Evolutionary conservation across 352 stramenopile species (phyloP), one percentile per base, ranked within the genome.

Genomic region (Pythium scleroteichum): DNA sequence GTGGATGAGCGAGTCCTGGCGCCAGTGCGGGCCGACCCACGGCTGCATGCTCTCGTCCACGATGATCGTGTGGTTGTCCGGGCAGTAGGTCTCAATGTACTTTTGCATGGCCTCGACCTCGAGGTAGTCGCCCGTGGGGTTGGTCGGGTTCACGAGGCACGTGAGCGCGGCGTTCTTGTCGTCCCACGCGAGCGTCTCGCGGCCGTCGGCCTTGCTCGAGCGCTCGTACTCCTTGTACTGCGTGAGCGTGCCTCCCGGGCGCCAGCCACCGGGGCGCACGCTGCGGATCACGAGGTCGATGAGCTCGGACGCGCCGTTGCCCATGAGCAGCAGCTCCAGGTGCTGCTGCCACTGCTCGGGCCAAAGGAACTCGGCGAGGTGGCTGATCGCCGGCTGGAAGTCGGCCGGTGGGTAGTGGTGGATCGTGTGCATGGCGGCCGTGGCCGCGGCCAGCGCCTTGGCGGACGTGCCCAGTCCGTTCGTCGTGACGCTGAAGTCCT

Each of bases 31-130:
- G 3, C 88, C 88, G 17, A 96, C 64, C 88, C 88, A 96, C 35
- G 88, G 88, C 73, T 96, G 88, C 88, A 96, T 96, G 67, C 85
- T 95, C 71, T 96, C 88, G 61, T 96, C 88, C 79, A 96, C 77
- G 60, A 96, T 96, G 57, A 96, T 90, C 27, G 88, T 96, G 69
- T 92, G 87, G 65, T 92, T 83, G 59, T 90, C 80, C 5, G 85
- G 82, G 59, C 87, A 95, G 60, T 85, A 64, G 32, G 64, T 81
- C 69, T 94, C 83, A 53, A 96, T 95, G 78, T 96, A 96, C 45
- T 55, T 62, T 71, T 96, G 95, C 78, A 95, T 94, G 53, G 77
- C 76, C 14, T 75, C 78, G 23, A 96, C 73, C 13, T 78, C 64
- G 68, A 91, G 71, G 80, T 96, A 96, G 73, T 96, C 88, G 26